These are phyloP conservation scores for Pythium pectinolyticum DNA, from an alignment of 352 stramenopile species.

Conservation along the genomic window DNA sequence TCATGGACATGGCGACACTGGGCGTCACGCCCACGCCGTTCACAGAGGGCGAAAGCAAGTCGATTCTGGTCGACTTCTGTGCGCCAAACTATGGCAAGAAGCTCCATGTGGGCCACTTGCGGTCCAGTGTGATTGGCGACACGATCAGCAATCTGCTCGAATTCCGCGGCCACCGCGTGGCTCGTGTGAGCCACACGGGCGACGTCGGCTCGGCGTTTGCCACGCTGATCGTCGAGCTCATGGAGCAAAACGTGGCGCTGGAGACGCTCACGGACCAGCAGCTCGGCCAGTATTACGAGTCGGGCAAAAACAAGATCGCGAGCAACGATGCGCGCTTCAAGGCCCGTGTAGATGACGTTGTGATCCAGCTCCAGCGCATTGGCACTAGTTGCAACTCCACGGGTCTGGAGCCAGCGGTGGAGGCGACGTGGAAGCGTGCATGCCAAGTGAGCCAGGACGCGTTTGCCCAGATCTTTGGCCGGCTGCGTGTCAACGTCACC, in stretches of 20 bases:
- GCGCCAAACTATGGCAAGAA: constrained; percentile 87
- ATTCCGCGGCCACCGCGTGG: constrained; percentile 71
- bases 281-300: constrained; percentile 68
- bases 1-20: constrained; percentile 58
- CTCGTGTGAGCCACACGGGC: constrained; percentile 74
- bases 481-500: constrained; percentile 57
- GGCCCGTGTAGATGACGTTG: constrained; percentile 57
- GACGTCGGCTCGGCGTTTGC: constrained; percentile 78
- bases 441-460: constrained; percentile 74
- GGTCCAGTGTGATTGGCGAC: constrained; percentile 79
- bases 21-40: constrained; percentile 37
- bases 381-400: constrained; percentile 13
- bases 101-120: constrained; percentile 80
- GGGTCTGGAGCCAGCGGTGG: constrained; percentile 40
- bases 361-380: constrained; percentile 72
- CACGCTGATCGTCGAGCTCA: constrained; percentile 71
- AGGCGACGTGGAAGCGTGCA: constrained; percentile 53
- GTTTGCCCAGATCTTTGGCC: constrained; percentile 65
- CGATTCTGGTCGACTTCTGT: constrained; percentile 79
- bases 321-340: constrained; percentile 54
- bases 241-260: constrained; percentile 49
- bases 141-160: constrained; percentile 81
- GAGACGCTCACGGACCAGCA: constrained; percentile 57
- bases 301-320: constrained; percentile 51
- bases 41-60: constrained; percentile 26